Evolutionary conservation across 2,329 filamentous ascomycete genomes (phyloP).

Genomic region (Atkinsonella hypoxylon): DNA sequence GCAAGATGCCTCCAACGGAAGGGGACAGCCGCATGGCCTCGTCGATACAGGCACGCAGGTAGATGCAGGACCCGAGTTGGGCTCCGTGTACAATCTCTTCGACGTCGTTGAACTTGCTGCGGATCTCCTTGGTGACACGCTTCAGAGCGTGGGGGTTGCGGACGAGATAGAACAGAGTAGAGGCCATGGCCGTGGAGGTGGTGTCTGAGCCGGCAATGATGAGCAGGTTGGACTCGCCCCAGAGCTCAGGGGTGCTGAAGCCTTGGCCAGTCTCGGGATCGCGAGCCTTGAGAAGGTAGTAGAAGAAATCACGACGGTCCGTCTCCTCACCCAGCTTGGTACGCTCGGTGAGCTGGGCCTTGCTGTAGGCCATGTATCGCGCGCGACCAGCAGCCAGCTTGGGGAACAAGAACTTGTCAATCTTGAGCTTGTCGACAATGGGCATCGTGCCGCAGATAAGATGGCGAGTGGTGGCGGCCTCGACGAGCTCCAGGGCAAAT

Average conservation of each 20-base stretch:
- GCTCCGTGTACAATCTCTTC: conserved; percentile 45
- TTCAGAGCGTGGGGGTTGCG: conserved; percentile 36
- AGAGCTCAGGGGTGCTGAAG: conserved; percentile 54
- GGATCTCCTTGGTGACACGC: conserved; percentile 38
- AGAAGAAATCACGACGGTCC: conserved; percentile 64
- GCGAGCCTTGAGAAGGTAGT: conserved; percentile 58
- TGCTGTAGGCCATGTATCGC: conserved; percentile 61
- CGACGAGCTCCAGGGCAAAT: conserved; percentile 55
- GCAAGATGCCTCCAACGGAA: conserved; percentile 47
- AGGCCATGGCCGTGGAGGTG: conserved; percentile 55
- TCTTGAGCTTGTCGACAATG: conserved; percentile 49
- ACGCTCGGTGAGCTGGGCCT: conserved; percentile 52
- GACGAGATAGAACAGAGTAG: conserved; percentile 50
- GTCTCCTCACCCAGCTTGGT: conserved; percentile 54
- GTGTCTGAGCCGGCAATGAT: conserved; percentile 64
- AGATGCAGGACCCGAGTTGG: conserved; percentile 37
- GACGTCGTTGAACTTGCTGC: conserved; percentile 34
- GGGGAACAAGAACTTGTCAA: conserved; percentile 57
- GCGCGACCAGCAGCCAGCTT: conserved; percentile 54
- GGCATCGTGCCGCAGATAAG: conserved; percentile 64
- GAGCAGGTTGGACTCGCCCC: conserved; percentile 58
- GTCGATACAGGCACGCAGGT: conserved; percentile 52
- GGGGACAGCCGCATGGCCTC: conserved; percentile 53
- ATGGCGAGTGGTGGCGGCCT: conserved; percentile 55
- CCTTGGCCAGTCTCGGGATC: conserved; percentile 60